Base-by-base conservation (phyloP, 306 rosid species). In the Castanospermum australe region DNA sequence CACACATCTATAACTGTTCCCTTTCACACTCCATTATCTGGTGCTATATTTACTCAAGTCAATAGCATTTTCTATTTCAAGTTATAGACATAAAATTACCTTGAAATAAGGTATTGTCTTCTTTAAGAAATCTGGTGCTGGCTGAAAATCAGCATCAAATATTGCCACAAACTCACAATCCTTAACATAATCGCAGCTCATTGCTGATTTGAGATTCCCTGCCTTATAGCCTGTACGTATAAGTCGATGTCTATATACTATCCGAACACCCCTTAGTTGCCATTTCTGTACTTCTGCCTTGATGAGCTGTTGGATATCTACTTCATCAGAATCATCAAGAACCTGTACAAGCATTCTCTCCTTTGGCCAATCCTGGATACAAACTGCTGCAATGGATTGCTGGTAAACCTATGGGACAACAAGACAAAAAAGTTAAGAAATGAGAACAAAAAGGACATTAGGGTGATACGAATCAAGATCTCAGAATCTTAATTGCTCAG, bases 101-200 rank as follows among this genome's bases (percentile, higher is more conserved):
- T 92, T 93, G 88, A 95, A 95, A 84, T 95, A 81, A 44, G 99
- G 99, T 73, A 95, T 57, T 25, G 98, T 91, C 86, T 91, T 95
- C 93, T 92, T 91, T 77, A 95, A 91, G 88, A 92, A 95, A 77
- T 92, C 99, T 1, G 98, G 97, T 10, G 94, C 88, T 24, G 99
- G 99, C 83, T 95, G 99, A 85, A 95, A 95, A 90, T 95, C 99
- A 25, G 99, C 91, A 90, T 95, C 99, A 56, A 95, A 95, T 77
- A 95, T 95, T 17, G 97, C 98, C 68, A 95, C 99, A 89, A 87
- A 95, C 86, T 95, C 98, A 56, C 90, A 95, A 79, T 95, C 90
- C 84, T 95, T 91, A 22, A 95, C 98, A 89, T 95, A 95, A 81
- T 95, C 98, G 42, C 99, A 95, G 71, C 85, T 54, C 99, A 95